Percentiles rank a stretch among this genome's conserved stretches.
Evolutionary conservation across 441 rosid genomes (phyloP).

Genomic region (Populus hybrid): DNA sequence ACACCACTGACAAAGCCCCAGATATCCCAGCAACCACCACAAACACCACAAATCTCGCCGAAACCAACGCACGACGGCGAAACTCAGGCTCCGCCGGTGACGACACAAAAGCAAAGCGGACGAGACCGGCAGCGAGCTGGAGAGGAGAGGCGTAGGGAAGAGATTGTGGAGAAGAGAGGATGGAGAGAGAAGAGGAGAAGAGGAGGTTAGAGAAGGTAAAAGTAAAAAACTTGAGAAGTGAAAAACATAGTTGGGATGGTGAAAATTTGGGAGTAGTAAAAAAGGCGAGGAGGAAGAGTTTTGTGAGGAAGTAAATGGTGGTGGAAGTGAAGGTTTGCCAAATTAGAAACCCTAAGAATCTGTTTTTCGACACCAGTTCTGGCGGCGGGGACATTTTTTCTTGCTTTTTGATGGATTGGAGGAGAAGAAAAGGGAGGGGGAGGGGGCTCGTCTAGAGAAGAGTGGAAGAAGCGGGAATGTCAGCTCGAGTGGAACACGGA

Average conservation of each 20-base stretch:
- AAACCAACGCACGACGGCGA: slow-evolving; percentile 48
- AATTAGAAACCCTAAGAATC: slow-evolving; percentile 59
- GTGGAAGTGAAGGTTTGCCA: slow-evolving; percentile 72
- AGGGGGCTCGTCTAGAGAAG: not conserved
- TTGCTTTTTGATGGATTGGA: not conserved
- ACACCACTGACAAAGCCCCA: slow-evolving; percentile 44
- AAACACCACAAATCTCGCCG: slow-evolving; percentile 42
- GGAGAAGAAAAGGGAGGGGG: not conserved
- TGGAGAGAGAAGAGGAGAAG: slow-evolving; percentile 51
- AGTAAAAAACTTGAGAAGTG: slow-evolving; percentile 28
- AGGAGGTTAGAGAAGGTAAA: slow-evolving; percentile 41
- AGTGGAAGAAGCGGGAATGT: not conserved
- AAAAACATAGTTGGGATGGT: slow-evolving; percentile 17
- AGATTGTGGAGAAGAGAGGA: slow-evolving; percentile 46
- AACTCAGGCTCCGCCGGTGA: slow-evolving; percentile 31
- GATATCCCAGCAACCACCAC: slow-evolving; percentile 46
- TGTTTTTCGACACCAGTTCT: slow-evolving; percentile 35
- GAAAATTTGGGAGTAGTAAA: slow-evolving; percentile 9
- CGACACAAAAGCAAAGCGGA: slow-evolving; percentile 25
- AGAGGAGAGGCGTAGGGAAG: slow-evolving; percentile 38
- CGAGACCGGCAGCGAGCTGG: slow-evolving; percentile 37
- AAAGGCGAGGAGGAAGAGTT: slow-evolving; percentile 25
- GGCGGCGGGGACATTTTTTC: not conserved
- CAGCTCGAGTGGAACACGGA: not conserved
- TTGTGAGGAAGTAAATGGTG: slow-evolving; percentile 45